These are phyloP conservation scores for Lentinula raphanica DNA, from an alignment of 768 basidiomycete genomes.

Conservation along the genomic window DNA sequence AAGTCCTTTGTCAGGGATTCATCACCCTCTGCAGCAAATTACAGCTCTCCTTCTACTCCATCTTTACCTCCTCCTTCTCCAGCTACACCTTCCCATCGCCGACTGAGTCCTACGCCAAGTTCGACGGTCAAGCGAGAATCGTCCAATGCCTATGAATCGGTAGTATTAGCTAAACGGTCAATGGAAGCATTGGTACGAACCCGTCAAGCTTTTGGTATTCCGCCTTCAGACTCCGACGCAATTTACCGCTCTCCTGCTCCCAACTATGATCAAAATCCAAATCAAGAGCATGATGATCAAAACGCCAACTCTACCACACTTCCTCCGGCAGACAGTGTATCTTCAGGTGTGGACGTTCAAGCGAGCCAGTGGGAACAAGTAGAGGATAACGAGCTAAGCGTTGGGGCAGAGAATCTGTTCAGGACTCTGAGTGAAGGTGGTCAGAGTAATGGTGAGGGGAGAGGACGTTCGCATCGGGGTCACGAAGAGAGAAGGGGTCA, in stretches of 20 bases:
- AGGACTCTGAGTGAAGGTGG: conserved; percentile 28
- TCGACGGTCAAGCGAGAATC: neutral
- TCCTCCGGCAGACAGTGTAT: conserved; percentile 20
- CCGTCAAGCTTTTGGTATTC: conserved; percentile 48
- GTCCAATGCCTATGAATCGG: conserved; percentile 8
- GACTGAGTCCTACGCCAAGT: neutral
- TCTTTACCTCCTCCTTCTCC: neutral
- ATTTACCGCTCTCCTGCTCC: conserved; percentile 12
- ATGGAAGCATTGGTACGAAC: conserved; percentile 38
- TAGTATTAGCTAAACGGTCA: conserved; percentile 17
- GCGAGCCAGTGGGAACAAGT: conserved; percentile 2
- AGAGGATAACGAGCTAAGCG: conserved; percentile 21
- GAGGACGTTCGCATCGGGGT: conserved; percentile 1
- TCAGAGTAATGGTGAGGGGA: conserved; percentile 10
- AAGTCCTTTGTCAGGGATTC: neutral
- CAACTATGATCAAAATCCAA: neutral
- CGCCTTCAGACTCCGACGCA: conserved; percentile 28
- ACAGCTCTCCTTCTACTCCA: neutral
- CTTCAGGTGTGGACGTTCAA: conserved; percentile 14
- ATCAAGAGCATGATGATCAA: neutral
- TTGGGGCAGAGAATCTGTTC: conserved; percentile 46
- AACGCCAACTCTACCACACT: neutral
- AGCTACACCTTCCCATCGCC: neutral
- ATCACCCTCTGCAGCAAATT: neutral
- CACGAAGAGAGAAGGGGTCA: conserved; percentile 10